These are phyloP conservation scores for Tuber indicum DNA, from an alignment of 495 filamentous ascomycete genomes.

Conservation along the genomic window DNA sequence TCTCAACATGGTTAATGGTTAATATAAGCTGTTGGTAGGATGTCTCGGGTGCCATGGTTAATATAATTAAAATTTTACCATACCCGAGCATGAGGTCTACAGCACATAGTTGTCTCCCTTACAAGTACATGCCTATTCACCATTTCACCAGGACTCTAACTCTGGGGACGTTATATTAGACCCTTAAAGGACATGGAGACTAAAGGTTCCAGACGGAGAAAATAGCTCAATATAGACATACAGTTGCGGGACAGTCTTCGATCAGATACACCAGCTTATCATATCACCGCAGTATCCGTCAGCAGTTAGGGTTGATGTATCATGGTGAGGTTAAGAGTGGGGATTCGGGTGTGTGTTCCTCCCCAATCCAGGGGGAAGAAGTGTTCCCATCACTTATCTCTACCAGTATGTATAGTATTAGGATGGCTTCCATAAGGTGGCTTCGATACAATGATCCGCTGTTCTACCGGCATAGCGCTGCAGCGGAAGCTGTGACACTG, in stretches of 20 bases:
- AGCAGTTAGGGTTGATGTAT: not conserved
- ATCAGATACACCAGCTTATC: not conserved
- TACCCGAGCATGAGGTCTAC: too few species aligned
- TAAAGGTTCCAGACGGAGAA: not conserved
- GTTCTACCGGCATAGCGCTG: not conserved
- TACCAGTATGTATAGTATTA: not conserved
- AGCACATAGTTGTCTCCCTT: too few species aligned
- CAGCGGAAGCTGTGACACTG: not conserved
- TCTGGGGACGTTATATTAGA: not conserved
- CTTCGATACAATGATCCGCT: not conserved
- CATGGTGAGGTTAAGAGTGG: not conserved
- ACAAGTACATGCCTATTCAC: too few species aligned
- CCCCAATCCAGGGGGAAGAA: not conserved
- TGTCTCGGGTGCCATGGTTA: too few species aligned
- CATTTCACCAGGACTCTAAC: too few species aligned
- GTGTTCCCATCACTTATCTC: not conserved
- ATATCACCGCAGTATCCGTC: not conserved
- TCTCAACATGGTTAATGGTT: too few species aligned
- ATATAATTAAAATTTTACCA: too few species aligned
- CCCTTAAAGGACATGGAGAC: not conserved
- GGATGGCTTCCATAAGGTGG: not conserved
- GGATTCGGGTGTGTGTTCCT: not conserved
- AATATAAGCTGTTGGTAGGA: too few species aligned
- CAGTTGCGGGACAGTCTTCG: not conserved
- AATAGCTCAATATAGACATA: not conserved